Conservation (phyloP, 129 eudicot genomes). For the Pseudognaphalium luteoalbum region DNA sequence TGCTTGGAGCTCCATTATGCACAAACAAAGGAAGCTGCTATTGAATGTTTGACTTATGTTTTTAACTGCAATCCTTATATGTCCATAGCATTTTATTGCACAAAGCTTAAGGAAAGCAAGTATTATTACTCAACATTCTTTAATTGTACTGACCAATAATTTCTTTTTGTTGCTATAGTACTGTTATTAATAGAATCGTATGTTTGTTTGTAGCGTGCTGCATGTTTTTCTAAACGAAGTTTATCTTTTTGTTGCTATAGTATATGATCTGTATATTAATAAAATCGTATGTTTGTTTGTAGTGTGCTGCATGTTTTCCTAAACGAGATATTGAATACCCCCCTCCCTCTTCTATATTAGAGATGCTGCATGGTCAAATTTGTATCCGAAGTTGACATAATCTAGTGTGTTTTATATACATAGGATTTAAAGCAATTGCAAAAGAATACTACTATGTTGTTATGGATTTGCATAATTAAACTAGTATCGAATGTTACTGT, state of each 20-base stretch:
- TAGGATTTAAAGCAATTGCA: too few species aligned
- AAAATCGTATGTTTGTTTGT: not conserved
- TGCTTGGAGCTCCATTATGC: constrained; percentile 9
- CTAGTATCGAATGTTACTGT: too few species aligned
- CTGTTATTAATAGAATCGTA: not conserved
- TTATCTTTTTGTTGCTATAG: too few species aligned
- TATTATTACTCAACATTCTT: not conserved
- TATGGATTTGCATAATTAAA: too few species aligned
- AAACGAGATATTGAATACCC: not conserved
- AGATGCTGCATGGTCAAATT: too few species aligned
- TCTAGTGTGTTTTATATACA: too few species aligned
- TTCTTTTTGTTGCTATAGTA: not conserved
- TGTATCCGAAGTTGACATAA: too few species aligned
- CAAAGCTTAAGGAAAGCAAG: not conserved
- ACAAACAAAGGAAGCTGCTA: not conserved
- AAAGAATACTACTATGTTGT: too few species aligned
- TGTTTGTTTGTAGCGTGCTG: not conserved
- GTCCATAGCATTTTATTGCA: constrained; percentile 7
- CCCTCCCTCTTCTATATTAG: too few species aligned
- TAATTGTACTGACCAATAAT: too few species aligned
- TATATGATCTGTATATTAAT: not conserved
- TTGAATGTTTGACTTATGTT: not conserved
- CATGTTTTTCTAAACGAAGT: constrained; percentile 7
- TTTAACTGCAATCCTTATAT: not conserved
- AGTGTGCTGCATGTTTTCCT: not conserved